Conservation (phyloP, 306 rosid species). For the Arachis stenosperma region DNA sequence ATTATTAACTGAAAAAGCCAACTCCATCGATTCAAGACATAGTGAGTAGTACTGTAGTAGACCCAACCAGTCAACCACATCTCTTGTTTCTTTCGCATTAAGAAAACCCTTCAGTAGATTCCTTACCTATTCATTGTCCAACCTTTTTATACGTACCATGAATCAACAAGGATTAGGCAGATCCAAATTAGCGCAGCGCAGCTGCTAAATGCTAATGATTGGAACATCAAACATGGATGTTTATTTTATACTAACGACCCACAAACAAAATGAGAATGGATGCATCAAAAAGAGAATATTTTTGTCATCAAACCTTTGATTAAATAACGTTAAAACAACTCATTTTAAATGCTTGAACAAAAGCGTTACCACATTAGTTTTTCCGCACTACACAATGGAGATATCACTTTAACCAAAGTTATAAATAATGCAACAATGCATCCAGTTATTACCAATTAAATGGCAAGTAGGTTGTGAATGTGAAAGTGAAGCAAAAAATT, state of each 20-base stretch:
- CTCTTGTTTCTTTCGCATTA: constrained; percentile 36
- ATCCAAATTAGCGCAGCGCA: background rate
- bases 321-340: background rate
- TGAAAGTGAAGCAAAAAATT: constrained; percentile 31
- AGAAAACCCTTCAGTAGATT: constrained; percentile 37
- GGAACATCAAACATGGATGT: constrained; percentile 19
- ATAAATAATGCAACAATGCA: background rate
- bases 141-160: background rate
- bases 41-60: background rate
- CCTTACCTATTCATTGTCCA: background rate
- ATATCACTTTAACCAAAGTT: constrained; percentile 16
- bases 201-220: constrained; percentile 6
- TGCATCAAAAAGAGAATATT: background rate
- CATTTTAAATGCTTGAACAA: background rate
- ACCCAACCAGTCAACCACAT: constrained; percentile 20
- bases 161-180: constrained; percentile 27
- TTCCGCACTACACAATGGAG: background rate
- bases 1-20: constrained; percentile 30
- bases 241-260: constrained; percentile 30
- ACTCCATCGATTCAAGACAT: background rate
- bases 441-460: constrained; percentile 9
- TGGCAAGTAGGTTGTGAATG: constrained; percentile 3
- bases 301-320: background rate
- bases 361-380: background rate
- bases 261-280: constrained; percentile 8